A percentile compares a stretch with the other conserved stretches of the same genome.
Conservation (phyloP, 768 basidiomycete species). For the Boletus vermiculosoides region DNA sequence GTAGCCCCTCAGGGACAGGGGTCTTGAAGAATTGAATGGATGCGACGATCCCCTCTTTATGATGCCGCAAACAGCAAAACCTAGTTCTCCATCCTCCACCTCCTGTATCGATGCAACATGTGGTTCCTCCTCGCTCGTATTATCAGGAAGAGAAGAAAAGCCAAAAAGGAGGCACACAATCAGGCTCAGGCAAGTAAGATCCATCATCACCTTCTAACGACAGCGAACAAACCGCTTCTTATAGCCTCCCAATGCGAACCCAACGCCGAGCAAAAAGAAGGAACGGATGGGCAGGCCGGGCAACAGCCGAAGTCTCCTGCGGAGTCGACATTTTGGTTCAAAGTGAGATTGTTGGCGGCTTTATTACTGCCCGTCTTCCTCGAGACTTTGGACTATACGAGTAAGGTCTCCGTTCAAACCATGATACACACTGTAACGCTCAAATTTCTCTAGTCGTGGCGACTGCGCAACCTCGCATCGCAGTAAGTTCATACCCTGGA, state of each 20-base stretch:
- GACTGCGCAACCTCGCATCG: not conserved
- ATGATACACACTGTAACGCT: too few relatives aligned
- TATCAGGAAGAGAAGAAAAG: slow-evolving; percentile 1
- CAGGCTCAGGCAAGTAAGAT: slow-evolving; percentile 2
- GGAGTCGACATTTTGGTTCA: not conserved
- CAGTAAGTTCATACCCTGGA: not conserved
- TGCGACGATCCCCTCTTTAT: not conserved
- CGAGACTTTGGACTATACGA: not conserved
- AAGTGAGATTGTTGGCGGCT: not conserved
- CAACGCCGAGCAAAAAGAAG: not conserved
- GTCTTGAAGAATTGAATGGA: not conserved
- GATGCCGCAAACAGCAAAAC: not conserved
- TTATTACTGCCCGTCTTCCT: not conserved
- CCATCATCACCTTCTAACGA: not conserved
- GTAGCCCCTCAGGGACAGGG: not conserved
- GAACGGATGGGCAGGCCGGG: not conserved
- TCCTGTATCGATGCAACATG: not conserved
- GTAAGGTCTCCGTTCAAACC: not conserved
- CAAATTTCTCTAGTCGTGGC: not conserved
- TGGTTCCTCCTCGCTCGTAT: slow-evolving; percentile 11
- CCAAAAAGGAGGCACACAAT: not conserved
- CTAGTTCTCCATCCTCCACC: not conserved
- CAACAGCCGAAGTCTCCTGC: not conserved
- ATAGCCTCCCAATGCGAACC: not conserved
- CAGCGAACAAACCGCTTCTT: not conserved